Evolutionary conservation across 2,329 filamentous ascomycete species (phyloP).

Genomic region (Neophaeococcomyces mojaviensis): DNA sequence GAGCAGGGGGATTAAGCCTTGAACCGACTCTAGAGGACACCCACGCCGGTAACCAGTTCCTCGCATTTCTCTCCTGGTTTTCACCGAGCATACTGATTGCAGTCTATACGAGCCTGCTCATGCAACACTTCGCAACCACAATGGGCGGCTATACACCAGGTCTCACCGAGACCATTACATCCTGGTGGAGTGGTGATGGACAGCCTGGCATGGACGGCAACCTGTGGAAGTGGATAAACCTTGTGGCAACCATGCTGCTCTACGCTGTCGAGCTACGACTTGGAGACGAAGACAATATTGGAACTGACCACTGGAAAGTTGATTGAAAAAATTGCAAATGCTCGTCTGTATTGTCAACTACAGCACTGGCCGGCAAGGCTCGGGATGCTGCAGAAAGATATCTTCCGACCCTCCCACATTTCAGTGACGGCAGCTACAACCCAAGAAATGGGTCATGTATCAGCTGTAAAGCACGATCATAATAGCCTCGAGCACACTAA

Average conservation of each 20-base stretch:
- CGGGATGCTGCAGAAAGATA: too few species aligned
- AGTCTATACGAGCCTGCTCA: slow-evolving; percentile 88
- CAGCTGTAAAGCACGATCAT: too few species aligned
- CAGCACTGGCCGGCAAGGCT: too few species aligned
- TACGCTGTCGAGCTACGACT: slow-evolving; percentile 89
- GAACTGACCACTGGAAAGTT: slow-evolving; percentile 84
- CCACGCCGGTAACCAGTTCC: slow-evolving; percentile 69
- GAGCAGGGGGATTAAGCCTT: slow-evolving; percentile 72
- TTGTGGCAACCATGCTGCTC: slow-evolving; percentile 77
- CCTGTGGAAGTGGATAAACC: slow-evolving; percentile 87
- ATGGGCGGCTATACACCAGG: slow-evolving; percentile 42
- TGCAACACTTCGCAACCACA: slow-evolving; percentile 86
- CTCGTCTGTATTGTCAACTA: too few species aligned
- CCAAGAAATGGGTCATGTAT: too few species aligned
- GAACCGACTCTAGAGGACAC: slow-evolving; percentile 80
- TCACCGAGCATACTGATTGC: slow-evolving; percentile 90
- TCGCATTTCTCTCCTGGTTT: slow-evolving; percentile 86
- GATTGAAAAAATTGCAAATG: slow-evolving; percentile 51
- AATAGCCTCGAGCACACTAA: too few species aligned
- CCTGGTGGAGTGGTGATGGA: slow-evolving; percentile 66
- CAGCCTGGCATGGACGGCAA: slow-evolving; percentile 79
- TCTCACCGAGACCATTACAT: slow-evolving; percentile 52
- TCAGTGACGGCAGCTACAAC: too few species aligned
- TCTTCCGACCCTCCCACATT: too few species aligned
- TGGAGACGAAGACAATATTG: slow-evolving; percentile 63